These are phyloP conservation scores for Paraleonurus japonicus DNA, from an alignment of 257 asterid genomes.

Conservation along the genomic window DNA sequence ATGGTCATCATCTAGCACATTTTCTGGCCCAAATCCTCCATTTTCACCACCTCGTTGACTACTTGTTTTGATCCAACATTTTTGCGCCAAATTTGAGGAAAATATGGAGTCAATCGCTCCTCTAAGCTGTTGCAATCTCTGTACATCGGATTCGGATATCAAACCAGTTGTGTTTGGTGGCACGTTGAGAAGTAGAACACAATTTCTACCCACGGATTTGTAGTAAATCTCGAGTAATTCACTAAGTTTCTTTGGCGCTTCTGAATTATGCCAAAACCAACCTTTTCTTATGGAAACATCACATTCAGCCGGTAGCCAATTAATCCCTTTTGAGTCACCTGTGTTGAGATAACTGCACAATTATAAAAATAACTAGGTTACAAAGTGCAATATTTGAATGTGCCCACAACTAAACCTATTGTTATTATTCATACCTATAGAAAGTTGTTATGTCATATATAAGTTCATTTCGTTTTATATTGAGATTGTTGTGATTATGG, in stretches of 20 bases:
- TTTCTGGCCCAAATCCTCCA: slow-evolving; percentile 57
- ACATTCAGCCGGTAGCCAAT: slow-evolving; percentile 95
- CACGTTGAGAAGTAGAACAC: slow-evolving; percentile 75
- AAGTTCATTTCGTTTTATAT: neutral
- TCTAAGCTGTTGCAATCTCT: slow-evolving; percentile 53
- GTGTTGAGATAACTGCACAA: slow-evolving; percentile 68
- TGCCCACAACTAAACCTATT: too few species aligned
- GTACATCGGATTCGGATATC: slow-evolving; percentile 61
- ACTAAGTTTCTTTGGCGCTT: slow-evolving; percentile 60
- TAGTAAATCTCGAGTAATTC: slow-evolving; percentile 70
- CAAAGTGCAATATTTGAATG: neutral
- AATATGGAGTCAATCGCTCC: slow-evolving; percentile 63
- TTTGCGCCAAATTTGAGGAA: slow-evolving; percentile 46
- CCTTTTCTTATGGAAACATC: slow-evolving; percentile 84
- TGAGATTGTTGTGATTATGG: neutral
- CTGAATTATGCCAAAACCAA: slow-evolving; percentile 92
- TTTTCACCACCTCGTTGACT: slow-evolving; percentile 65
- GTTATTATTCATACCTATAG: neutral
- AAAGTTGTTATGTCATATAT: neutral
- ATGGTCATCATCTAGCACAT: slow-evolving; percentile 65
- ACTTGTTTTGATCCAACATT: slow-evolving; percentile 48
- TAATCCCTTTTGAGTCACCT: slow-evolving; percentile 77
- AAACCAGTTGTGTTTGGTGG: slow-evolving; percentile 84
- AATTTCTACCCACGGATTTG: slow-evolving; percentile 90
- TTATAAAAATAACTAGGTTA: neutral